These are phyloP conservation scores for Centaurea solstitialis DNA, from an alignment of 129 eudicot species.

Conservation along the genomic window DNA sequence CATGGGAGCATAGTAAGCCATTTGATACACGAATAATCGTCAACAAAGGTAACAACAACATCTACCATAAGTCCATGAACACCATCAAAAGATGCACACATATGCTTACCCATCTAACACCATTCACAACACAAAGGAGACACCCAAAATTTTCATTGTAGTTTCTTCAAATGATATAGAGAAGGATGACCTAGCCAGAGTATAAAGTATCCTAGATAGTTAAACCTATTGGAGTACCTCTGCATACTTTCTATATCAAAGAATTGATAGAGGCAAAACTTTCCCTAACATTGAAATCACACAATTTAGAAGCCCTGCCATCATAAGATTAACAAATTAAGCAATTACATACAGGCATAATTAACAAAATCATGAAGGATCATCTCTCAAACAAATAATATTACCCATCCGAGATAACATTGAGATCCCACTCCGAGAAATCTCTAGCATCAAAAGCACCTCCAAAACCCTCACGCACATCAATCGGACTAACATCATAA, in stretches of 20 bases:
- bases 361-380: background rate
- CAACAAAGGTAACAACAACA: no score
- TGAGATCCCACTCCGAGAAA: background rate
- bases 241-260: no score
- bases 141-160: no score
- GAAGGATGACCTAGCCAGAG: no score
- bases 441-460: background rate
- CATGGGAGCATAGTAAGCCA: no score
- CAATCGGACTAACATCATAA: conserved; percentile 5
- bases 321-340: no score
- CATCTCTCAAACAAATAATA: background rate
- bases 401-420: background rate
- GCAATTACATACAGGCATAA: background rate
- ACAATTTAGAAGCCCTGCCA: background rate
- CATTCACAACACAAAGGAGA: no score
- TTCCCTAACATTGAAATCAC: background rate
- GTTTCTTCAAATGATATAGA: background rate
- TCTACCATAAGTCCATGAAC: no score
- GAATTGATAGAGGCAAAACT: background rate
- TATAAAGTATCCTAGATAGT: background rate
- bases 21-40: no score
- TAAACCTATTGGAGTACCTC: no score
- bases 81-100: no score
- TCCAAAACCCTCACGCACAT: background rate
- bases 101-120: no score